Evolutionary conservation across 202 grass and related monocot species (phyloP).

Genomic region (Zoysia matrella): DNA sequence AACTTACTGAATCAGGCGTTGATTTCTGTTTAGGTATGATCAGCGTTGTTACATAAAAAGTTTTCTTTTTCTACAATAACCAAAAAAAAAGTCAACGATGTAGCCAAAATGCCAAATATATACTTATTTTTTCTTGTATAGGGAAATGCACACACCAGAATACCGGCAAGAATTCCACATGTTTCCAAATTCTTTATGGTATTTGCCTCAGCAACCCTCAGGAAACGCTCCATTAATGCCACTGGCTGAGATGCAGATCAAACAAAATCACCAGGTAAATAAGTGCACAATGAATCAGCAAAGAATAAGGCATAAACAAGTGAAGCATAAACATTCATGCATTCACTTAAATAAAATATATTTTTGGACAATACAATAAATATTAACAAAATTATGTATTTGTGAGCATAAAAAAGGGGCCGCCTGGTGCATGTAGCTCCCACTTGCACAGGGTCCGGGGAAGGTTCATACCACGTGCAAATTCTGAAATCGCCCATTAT

Average conservation of each 20-base stretch:
- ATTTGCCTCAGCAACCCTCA: slow-evolving; percentile 88
- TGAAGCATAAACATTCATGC: slow-evolving; percentile 9
- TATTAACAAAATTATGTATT: slow-evolving; percentile 28
- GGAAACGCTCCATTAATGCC: slow-evolving; percentile 89
- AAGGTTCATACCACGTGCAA: slow-evolving; percentile 77
- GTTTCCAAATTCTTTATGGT: slow-evolving; percentile 97
- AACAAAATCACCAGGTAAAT: slow-evolving; percentile 21
- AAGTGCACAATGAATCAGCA: slow-evolving; percentile 27
- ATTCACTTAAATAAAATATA: slow-evolving; percentile 16
- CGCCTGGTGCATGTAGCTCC: too few species aligned
- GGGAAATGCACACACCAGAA: slow-evolving; percentile 60
- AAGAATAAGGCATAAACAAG: slow-evolving; percentile 16
- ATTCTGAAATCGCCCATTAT: slow-evolving; percentile 68
- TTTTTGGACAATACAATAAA: slow-evolving; percentile 20
- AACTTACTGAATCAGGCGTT: slow-evolving; percentile 95
- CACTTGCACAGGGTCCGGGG: too few species aligned
- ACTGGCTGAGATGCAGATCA: slow-evolving; percentile 69
- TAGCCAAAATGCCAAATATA: slow-evolving; percentile 22
- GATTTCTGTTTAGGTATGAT: slow-evolving; percentile 98
- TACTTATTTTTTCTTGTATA: slow-evolving; percentile 24
- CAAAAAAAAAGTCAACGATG: slow-evolving; percentile 39
- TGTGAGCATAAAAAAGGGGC: background rate
- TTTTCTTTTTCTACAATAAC: slow-evolving; percentile 84
- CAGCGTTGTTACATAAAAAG: slow-evolving; percentile 88
- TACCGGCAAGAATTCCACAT: slow-evolving; percentile 97